Evolutionary conservation across 768 basidiomycete species (phyloP).

Genomic region (Hygrocybe coccinea): DNA sequence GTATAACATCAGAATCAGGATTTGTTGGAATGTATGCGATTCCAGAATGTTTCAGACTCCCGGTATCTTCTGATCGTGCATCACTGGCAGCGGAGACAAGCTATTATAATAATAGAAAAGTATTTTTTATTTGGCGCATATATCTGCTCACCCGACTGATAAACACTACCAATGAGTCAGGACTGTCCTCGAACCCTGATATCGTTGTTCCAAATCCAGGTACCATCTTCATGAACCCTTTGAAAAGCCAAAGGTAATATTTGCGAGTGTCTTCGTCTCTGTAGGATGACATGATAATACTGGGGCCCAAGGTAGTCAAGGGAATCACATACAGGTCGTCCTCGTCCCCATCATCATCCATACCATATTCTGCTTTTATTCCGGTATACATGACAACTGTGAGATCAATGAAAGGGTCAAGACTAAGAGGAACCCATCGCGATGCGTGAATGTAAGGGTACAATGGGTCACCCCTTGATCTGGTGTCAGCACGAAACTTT

Average conservation of each 20-base stretch:
- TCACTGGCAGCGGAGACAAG: background rate
- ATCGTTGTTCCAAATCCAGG: background rate
- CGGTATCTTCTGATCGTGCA: background rate
- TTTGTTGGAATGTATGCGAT: background rate
- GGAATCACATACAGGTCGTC: background rate
- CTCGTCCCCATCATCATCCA: background rate
- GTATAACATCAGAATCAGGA: background rate
- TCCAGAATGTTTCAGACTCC: background rate
- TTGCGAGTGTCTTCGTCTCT: background rate
- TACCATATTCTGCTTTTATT: background rate
- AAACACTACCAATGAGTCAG: background rate
- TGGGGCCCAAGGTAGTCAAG: no score
- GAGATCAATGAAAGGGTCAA: constrained; percentile 2
- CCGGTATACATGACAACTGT: background rate
- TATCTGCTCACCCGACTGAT: background rate
- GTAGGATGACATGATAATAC: no score
- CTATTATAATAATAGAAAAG: background rate
- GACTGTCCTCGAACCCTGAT: background rate
- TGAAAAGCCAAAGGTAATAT: background rate
- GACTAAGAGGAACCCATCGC: background rate
- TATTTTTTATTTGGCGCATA: no score
- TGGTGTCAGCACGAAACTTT: no score
- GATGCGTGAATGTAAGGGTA: background rate
- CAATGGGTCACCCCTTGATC: background rate
- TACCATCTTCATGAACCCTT: background rate